A percentile compares a stretch with the other conserved stretches of the same genome.
These are phyloP conservation scores for Auriscalpium microsporum DNA, from an alignment of 768 basidiomycete genomes.

Conservation along the genomic window DNA sequence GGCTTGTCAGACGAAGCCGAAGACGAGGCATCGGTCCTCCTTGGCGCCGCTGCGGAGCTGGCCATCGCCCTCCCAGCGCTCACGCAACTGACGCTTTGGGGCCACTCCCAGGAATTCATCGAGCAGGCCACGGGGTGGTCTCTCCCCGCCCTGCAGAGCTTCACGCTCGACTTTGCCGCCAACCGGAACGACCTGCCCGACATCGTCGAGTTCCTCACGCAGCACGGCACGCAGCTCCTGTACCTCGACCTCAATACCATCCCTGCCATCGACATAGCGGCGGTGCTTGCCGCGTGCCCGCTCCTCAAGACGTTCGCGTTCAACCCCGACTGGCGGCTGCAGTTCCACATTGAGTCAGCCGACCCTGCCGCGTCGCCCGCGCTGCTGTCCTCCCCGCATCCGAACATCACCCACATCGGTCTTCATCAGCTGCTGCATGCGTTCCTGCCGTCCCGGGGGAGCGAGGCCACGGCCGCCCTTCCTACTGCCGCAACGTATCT, in stretches of 20 bases:
- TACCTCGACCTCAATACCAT: conserved; percentile 61
- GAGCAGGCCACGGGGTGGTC: conserved; percentile 65
- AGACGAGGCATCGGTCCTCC: conserved; percentile 35
- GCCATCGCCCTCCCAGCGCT: conserved; percentile 45
- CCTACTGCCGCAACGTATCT: conserved; percentile 36
- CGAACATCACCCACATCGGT: conserved; percentile 51
- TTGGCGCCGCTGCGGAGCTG: conserved; percentile 56
- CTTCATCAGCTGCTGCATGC: conserved; percentile 62
- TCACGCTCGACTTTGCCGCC: conserved; percentile 47
- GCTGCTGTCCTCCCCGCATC: conserved; percentile 41
- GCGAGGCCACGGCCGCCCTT: conserved; percentile 33
- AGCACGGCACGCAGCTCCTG: conserved; percentile 48
- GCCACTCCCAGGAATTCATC: conserved; percentile 53
- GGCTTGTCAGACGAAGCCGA: not conserved
- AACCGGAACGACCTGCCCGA: conserved; percentile 48
- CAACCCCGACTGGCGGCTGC: conserved; percentile 66
- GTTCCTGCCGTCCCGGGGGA: conserved; percentile 49
- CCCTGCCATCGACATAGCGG: conserved; percentile 45
- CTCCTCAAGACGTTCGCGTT: conserved; percentile 55
- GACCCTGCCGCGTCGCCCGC: not conserved
- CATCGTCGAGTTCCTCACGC: conserved; percentile 45
- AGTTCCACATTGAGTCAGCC: conserved; percentile 15
- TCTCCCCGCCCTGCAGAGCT: conserved; percentile 48
- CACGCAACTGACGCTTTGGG: conserved; percentile 54
- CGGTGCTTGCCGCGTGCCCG: conserved; percentile 57